A percentile compares a stretch with the other conserved stretches of the same genome.
These are phyloP conservation scores for Radiomyces spectabilis DNA, from an alignment of 192 early-diverging fungal genomes.

Conservation along the genomic window DNA sequence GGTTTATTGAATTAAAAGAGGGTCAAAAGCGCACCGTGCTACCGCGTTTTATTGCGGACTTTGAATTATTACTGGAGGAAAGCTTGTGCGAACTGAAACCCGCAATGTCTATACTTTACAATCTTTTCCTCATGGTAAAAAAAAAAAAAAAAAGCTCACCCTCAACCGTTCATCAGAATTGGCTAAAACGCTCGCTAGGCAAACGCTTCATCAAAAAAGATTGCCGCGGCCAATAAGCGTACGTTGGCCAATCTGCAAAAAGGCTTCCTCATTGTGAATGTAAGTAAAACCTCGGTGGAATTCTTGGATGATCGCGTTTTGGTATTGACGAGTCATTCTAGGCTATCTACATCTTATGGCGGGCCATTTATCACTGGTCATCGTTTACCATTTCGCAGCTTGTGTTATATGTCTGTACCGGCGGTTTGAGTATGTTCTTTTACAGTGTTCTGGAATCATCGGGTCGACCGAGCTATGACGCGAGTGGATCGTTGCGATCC, in stretches of 20 bases:
- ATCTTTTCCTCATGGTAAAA: too few species aligned
- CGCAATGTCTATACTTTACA: too few species aligned
- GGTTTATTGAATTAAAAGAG: too few species aligned
- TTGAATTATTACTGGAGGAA: too few species aligned
- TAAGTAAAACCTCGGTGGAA: conserved; percentile 5
- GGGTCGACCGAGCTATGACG: conserved; percentile 35
- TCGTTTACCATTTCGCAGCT: conserved; percentile 36
- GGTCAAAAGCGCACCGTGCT: too few species aligned
- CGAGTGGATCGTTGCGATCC: conserved; percentile 29
- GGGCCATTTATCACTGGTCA: conserved; percentile 43
- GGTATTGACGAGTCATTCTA: conserved; percentile 3
- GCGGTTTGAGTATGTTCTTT: conserved; percentile 39
- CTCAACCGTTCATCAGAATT: too few species aligned
- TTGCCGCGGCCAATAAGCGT: conserved; percentile 45
- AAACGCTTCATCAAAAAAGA: conserved; percentile 59
- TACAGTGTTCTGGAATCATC: conserved; percentile 38
- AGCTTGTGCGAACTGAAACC: too few species aligned
- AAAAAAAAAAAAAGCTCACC: too few species aligned
- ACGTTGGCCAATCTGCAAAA: conserved; percentile 43
- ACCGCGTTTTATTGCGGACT: too few species aligned
- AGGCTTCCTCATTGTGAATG: conserved; percentile 44
- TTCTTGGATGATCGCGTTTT: not conserved
- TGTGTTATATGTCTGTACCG: conserved; percentile 33
- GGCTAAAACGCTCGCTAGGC: too few species aligned
- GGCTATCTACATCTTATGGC: conserved; percentile 46